phyloP scores from a whole-genome alignment of 306 rosid species.

The Macrotyloma uniflorum region DNA sequence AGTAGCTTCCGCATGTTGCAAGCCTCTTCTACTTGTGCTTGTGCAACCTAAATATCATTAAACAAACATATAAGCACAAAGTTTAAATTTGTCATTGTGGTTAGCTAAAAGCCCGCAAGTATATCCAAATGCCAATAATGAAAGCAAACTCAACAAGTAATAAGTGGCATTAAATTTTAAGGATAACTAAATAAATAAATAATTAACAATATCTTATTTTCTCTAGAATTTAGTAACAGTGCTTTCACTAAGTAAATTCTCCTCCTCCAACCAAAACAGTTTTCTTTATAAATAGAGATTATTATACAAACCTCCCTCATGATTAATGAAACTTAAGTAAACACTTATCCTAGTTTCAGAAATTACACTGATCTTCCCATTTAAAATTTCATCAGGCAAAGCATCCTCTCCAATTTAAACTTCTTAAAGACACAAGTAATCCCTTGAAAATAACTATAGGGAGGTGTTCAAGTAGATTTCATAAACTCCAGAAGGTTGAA shows the following conservation, averaged over 20 bases:
- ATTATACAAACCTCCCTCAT: slow-evolving; percentile 1
- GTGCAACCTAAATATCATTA: slow-evolving; percentile 64
- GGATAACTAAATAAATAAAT: neutral
- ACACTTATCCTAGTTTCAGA: neutral
- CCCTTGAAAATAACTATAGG: neutral
- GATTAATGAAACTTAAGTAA: slow-evolving; percentile 10
- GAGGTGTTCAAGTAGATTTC: neutral
- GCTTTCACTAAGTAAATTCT: slow-evolving; percentile 19
- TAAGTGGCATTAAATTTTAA: neutral
- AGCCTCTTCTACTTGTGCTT: slow-evolving; percentile 89
- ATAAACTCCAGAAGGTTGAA: slow-evolving; percentile 4
- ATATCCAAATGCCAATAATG: slow-evolving; percentile 6
- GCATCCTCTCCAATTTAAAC: slow-evolving; percentile 17
- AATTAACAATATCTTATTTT: neutral
- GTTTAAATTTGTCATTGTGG: neutral
- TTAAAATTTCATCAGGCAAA: slow-evolving; percentile 2
- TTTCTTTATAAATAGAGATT: slow-evolving; percentile 5
- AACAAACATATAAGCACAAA: slow-evolving; percentile 5
- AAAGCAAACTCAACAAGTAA: slow-evolving; percentile 21
- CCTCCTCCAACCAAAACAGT: slow-evolving; percentile 7
- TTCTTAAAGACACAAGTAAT: neutral
- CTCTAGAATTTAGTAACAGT: neutral
- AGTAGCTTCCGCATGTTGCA: slow-evolving; percentile 70
- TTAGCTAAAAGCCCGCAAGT: neutral
- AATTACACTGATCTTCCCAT: slow-evolving; percentile 17